phyloP scores from a whole-genome alignment of 352 stramenopile genomes.

The Globisporangium nodosum region DNA sequence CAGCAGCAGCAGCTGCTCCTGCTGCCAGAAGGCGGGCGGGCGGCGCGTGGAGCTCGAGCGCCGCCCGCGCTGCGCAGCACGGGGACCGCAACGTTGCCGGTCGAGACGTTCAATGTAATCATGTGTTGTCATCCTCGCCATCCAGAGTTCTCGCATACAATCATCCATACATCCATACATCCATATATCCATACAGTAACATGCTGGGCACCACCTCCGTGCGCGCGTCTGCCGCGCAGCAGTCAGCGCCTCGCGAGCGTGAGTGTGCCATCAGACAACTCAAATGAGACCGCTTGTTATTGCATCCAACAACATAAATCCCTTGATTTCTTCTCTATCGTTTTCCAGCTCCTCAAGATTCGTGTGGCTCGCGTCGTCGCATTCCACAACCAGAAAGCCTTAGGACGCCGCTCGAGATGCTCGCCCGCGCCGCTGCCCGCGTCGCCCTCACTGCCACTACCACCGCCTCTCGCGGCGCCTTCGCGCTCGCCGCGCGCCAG shows the following conservation, averaged over 20 bases:
- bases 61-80: neutral
- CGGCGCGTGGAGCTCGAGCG: conserved; percentile 1
- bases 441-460: conserved; percentile 14
- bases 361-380: neutral
- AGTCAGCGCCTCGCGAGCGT: no score
- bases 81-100: conserved; percentile 9
- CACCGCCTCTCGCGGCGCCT: conserved; percentile 9
- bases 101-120: conserved; percentile 12
- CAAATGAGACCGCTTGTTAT: neutral
- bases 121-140: conserved; percentile 14
- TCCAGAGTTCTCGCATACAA: neutral
- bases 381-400: neutral
- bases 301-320: neutral
- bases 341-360: neutral
- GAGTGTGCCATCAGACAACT: no score
- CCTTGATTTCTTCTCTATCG: neutral
- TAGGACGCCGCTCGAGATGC: conserved; percentile 16
- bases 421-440: conserved; percentile 33
- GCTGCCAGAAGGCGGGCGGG: neutral
- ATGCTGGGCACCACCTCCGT: no score
- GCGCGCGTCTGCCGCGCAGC: no score
- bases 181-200: neutral
- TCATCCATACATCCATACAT: neutral
- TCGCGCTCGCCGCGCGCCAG: conserved; percentile 12
- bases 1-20: neutral